These are phyloP conservation scores for Saccharomyces eubayanus DNA, from an alignment of 805 yeast genomes.

Conservation along the genomic window DNA sequence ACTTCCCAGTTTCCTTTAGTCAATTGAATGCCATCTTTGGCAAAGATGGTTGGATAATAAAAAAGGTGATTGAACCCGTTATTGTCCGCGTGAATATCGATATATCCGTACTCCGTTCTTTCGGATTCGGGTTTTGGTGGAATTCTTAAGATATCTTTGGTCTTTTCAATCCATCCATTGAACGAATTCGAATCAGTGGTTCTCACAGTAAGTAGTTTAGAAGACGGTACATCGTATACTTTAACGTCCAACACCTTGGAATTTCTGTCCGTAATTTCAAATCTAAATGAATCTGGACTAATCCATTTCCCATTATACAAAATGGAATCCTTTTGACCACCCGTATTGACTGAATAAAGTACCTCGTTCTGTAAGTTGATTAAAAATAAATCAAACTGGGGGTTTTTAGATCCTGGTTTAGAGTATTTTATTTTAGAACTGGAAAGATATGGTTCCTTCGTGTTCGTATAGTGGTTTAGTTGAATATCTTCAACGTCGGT, in stretches of 20 bases:
- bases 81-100: constrained; percentile 48
- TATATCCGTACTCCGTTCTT: constrained; percentile 42
- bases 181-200: constrained; percentile 37
- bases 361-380: constrained; percentile 32
- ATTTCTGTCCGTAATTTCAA: constrained; percentile 56
- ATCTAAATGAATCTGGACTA: constrained; percentile 38
- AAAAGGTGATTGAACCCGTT: constrained; percentile 57
- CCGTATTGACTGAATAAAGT: constrained; percentile 19
- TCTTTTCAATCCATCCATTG: constrained; percentile 55
- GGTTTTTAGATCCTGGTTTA: constrained; percentile 61
- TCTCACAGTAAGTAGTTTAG: constrained; percentile 35
- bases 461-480: constrained; percentile 43
- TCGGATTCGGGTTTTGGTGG: constrained; percentile 31
- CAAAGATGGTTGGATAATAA: constrained; percentile 41
- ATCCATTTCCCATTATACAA: constrained; percentile 61
- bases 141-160: constrained; percentile 33
- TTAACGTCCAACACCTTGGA: constrained; percentile 49
- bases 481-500: constrained; percentile 46
- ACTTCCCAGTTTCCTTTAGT: constrained; percentile 47
- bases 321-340: constrained; percentile 31
- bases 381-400: constrained; percentile 41
- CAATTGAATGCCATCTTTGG: constrained; percentile 35
- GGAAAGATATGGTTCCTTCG: constrained; percentile 38
- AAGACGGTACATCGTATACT: constrained; percentile 31
- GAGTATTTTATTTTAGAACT: constrained; percentile 51